Evolutionary conservation across 768 basidiomycete species (phyloP).

Genomic region (Trametes maxima): DNA sequence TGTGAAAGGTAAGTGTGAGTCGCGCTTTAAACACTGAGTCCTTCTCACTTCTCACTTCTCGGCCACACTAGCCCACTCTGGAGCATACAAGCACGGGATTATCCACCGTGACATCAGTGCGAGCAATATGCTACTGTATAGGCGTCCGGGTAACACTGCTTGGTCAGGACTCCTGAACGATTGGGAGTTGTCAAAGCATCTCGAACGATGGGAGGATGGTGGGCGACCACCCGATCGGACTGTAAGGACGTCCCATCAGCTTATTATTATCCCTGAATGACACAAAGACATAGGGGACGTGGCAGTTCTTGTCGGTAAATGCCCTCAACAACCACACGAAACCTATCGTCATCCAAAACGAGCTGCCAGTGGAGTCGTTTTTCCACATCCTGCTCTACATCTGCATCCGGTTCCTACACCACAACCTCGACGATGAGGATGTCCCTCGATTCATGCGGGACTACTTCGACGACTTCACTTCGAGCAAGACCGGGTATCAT

Average conservation of each 20-base stretch:
- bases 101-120: constrained; percentile 18
- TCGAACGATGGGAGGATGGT: background rate
- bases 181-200: constrained; percentile 11
- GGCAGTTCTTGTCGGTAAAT: too few relatives aligned
- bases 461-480: too few relatives aligned
- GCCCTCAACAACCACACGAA: background rate
- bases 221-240: constrained; percentile 11
- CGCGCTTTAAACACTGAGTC: too few relatives aligned
- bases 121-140: constrained; percentile 9
- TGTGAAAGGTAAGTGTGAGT: background rate
- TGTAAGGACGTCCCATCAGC: too few relatives aligned
- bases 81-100: too few relatives aligned
- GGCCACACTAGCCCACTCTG: background rate
- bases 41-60: background rate
- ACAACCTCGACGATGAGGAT: too few relatives aligned
- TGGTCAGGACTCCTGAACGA: background rate
- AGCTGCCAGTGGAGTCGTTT: constrained; percentile 16
- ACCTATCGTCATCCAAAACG: background rate
- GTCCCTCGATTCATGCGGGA: too few relatives aligned
- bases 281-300: background rate
- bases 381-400: too few relatives aligned
- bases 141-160: background rate
- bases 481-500: too few relatives aligned
- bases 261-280: too few relatives aligned
- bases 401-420: too few relatives aligned